phyloP scores from a whole-genome alignment of 2,329 filamentous ascomycete genomes.

The Ceratocystis variospora region DNA sequence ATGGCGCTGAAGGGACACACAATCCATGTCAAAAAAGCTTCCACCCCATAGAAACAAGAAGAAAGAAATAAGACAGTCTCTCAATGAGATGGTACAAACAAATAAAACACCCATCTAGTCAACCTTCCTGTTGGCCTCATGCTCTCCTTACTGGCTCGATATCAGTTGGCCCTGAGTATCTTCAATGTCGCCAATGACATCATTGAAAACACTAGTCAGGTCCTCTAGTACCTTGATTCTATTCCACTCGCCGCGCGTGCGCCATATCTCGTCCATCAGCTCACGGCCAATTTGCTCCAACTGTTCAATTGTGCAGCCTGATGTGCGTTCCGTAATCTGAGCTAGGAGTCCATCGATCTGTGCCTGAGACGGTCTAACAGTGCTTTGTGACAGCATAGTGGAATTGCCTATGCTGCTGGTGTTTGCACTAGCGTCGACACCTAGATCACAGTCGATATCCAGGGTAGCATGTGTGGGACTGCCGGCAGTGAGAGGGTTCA shows the following conservation, averaged over 20 bases:
- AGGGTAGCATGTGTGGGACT: not conserved
- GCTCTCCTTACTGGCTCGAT: conserved; percentile 29
- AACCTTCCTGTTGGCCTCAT: not conserved
- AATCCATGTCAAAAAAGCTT: not conserved
- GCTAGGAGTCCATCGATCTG: conserved; percentile 46
- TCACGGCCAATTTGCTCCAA: conserved; percentile 84
- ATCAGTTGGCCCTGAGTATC: conserved; percentile 33
- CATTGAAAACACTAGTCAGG: conserved; percentile 60
- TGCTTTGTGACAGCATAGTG: conserved; percentile 13
- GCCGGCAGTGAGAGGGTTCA: not conserved
- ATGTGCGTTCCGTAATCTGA: conserved; percentile 52
- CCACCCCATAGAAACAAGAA: not conserved
- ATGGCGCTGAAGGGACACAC: not conserved
- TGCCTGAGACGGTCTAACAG: conserved; percentile 30
- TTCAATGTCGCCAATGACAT: conserved; percentile 56
- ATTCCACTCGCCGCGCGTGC: conserved; percentile 66
- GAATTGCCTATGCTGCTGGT: not conserved
- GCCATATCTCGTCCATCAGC: conserved; percentile 86
- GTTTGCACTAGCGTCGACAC: not conserved
- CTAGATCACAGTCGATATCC: not conserved
- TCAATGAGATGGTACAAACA: not conserved
- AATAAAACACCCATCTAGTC: not conserved
- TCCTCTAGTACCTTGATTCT: conserved; percentile 54
- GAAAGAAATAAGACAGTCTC: not conserved
- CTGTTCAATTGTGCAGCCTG: conserved; percentile 78